These are phyloP conservation scores for Trichoderma gamsii DNA, from an alignment of 495 filamentous ascomycete species.

Conservation along the genomic window DNA sequence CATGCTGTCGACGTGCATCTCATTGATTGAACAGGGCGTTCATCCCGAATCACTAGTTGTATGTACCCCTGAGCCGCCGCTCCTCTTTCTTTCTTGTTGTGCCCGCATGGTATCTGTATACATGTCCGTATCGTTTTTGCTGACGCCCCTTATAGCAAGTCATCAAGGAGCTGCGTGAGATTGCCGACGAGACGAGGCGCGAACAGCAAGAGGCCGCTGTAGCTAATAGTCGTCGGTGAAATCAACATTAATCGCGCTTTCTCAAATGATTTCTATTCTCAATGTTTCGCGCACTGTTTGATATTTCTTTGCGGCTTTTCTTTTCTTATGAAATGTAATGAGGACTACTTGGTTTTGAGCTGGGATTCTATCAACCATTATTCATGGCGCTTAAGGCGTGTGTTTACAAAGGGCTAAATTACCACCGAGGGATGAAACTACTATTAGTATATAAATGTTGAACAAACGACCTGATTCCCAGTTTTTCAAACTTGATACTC, in stretches of 20 bases:
- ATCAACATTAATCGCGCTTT: background rate
- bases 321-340: no score
- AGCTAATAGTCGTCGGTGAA: conserved; percentile 9
- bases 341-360: background rate
- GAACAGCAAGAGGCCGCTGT: conserved; percentile 19
- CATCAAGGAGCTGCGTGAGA: conserved; percentile 65
- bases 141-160: conserved; percentile 48
- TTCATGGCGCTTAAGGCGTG: conserved; percentile 1
- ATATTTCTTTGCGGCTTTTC: background rate
- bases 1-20: conserved; percentile 88
- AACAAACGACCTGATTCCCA: background rate
- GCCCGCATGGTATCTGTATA: background rate
- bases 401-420: background rate
- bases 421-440: background rate
- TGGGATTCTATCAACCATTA: background rate
- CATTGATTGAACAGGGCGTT: conserved; percentile 93
- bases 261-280: background rate
- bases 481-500: background rate
- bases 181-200: conserved; percentile 39
- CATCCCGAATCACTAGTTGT: conserved; percentile 94
- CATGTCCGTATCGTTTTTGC: background rate
- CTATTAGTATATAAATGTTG: background rate
- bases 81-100: background rate
- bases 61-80: conserved; percentile 29
- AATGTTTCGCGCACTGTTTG: background rate